phyloP scores from a whole-genome alignment of 108 stramenopile species.

The Pseudonitzschia delicatissima region DNA sequence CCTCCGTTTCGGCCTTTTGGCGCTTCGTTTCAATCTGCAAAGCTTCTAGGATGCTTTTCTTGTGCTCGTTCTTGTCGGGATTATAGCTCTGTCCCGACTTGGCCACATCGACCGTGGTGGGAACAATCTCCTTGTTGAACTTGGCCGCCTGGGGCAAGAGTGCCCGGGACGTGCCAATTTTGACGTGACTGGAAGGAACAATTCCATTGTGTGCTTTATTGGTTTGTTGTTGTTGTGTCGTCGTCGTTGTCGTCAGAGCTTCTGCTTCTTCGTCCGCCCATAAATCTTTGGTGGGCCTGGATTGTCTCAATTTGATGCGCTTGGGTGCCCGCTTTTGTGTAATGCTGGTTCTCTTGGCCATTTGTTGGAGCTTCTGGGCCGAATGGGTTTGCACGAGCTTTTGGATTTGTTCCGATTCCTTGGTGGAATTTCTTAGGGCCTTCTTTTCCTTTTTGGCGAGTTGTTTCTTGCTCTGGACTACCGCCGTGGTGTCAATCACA shows the following conservation, averaged over 20 bases:
- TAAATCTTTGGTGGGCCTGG: slow-evolving; percentile 61
- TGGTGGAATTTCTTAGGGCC: slow-evolving; percentile 44
- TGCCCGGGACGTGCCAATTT: slow-evolving; percentile 14
- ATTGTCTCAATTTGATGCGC: slow-evolving; percentile 8
- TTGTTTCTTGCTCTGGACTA: slow-evolving; percentile 26
- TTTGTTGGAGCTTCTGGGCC: slow-evolving; percentile 34
- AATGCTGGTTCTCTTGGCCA: slow-evolving; percentile 26
- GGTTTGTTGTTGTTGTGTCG: slow-evolving; percentile 14
- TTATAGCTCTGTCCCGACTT: slow-evolving; percentile 80
- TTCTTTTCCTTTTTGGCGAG: slow-evolving; percentile 20
- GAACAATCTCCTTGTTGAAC: slow-evolving; percentile 15
- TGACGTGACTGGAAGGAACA: slow-evolving; percentile 16
- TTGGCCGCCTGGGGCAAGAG: slow-evolving; percentile 9
- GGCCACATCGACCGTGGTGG: slow-evolving; percentile 66
- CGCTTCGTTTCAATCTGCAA: slow-evolving; percentile 72
- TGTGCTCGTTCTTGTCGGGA: slow-evolving; percentile 70
- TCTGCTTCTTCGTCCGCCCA: slow-evolving; percentile 67
- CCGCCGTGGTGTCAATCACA: slow-evolving; percentile 63
- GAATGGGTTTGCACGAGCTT: slow-evolving; percentile 43
- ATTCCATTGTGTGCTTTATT: slow-evolving; percentile 26
- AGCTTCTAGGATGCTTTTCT: slow-evolving; percentile 65
- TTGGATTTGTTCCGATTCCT: slow-evolving; percentile 55
- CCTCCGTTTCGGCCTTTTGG: slow-evolving; percentile 55
- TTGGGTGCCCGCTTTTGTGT: slow-evolving; percentile 4
- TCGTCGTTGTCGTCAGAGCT: neutral